Evolutionary conservation across 495 filamentous ascomycete genomes (phyloP).

Genomic region (Annulohypoxylon stygium): DNA sequence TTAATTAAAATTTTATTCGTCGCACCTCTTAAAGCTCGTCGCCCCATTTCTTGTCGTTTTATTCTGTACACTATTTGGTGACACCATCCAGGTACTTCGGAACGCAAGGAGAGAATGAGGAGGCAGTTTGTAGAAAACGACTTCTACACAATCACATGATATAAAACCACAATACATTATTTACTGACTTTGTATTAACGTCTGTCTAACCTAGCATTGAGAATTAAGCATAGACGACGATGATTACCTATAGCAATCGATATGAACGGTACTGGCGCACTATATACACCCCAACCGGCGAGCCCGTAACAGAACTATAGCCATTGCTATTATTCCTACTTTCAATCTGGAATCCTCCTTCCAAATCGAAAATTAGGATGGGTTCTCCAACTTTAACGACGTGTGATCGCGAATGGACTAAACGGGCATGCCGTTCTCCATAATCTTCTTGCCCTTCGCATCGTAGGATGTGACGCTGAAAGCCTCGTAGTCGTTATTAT

Average conservation of each 20-base stretch:
- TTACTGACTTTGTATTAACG: background rate
- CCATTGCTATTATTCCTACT: background rate
- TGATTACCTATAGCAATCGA: background rate
- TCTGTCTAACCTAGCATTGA: background rate
- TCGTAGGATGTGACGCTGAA: conserved; percentile 66
- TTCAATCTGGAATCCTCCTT: background rate
- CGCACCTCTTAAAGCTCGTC: no score
- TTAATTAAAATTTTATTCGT: no score
- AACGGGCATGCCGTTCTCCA: conserved; percentile 49
- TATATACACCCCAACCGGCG: background rate
- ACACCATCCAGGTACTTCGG: no score
- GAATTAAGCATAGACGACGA: background rate
- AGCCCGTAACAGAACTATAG: background rate
- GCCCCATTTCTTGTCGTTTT: no score
- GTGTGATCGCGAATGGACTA: background rate
- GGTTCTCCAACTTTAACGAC: background rate
- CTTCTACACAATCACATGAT: no score
- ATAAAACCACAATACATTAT: background rate
- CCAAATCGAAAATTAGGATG: background rate
- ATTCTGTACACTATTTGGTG: no score
- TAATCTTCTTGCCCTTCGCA: conserved; percentile 52
- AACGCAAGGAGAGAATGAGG: no score
- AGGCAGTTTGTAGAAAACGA: no score
- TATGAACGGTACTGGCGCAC: background rate
- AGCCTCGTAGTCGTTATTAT: conserved; percentile 64